These are phyloP conservation scores for Lagenaria siceraria DNA, from an alignment of 306 rosid species.

Conservation along the genomic window DNA sequence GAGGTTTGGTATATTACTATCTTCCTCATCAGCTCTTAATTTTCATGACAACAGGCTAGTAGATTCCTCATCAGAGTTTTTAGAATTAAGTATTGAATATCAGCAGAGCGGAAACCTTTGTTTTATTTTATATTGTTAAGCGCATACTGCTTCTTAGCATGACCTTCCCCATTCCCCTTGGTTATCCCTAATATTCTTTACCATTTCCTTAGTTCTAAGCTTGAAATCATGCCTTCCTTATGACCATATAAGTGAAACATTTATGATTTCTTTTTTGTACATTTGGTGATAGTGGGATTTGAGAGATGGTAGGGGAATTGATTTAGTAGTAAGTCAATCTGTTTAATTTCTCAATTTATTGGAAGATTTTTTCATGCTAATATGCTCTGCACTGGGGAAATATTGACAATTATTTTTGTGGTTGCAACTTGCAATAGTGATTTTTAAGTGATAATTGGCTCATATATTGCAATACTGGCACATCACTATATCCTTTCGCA, in stretches of 20 bases:
- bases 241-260: background rate
- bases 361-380: background rate
- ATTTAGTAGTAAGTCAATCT: background rate
- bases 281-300: background rate
- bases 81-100: background rate
- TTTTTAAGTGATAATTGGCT: background rate
- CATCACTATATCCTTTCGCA: background rate
- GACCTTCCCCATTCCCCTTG: background rate
- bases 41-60: background rate
- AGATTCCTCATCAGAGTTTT: background rate
- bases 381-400: background rate
- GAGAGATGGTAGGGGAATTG: background rate
- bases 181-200: background rate
- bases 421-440: background rate
- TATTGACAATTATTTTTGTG: background rate
- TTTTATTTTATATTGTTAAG: background rate
- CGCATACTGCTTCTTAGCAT: background rate
- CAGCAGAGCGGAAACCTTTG: background rate
- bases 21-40: background rate
- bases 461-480: background rate
- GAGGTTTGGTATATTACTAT: conserved; percentile 69
- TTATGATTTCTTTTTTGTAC: background rate
- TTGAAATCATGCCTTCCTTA: background rate
- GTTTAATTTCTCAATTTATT: background rate
- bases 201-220: background rate